Evolutionary conservation across 139 green algal species (phyloP).

Genomic region (Picochlorum sp.): DNA sequence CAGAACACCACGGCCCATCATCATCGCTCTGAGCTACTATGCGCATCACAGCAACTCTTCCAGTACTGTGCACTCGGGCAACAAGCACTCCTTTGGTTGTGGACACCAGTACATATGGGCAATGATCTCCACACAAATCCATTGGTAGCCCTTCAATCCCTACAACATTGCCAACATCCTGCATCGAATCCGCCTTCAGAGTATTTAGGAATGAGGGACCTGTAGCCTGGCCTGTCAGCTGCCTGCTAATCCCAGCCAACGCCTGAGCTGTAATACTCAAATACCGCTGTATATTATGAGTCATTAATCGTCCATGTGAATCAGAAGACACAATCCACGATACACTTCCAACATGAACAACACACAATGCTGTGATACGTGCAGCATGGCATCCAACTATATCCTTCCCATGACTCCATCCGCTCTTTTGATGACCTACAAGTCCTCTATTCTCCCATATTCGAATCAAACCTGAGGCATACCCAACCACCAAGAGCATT

Average conservation of each 20-base stretch:
- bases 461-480: conserved; percentile 14
- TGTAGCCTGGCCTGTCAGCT: conserved; percentile 14
- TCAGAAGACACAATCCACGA: conserved; percentile 25
- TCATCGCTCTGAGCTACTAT: too few species aligned
- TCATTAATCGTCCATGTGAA: conserved; percentile 22
- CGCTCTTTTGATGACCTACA: conserved; percentile 5
- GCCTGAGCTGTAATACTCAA: conserved; percentile 18
- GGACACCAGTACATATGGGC: too few species aligned
- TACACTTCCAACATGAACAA: conserved; percentile 13
- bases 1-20: too few species aligned
- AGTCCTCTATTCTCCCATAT: too few species aligned
- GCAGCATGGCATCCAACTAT: conserved; percentile 18
- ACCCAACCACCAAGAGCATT: conserved; percentile 18
- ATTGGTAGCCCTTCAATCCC: not conserved
- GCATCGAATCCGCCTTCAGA: conserved; percentile 10
- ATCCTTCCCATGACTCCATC: conserved; percentile 3
- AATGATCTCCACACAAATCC: too few species aligned
- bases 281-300: conserved; percentile 20
- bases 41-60: too few species aligned
- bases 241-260: conserved; percentile 22
- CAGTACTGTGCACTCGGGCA: too few species aligned
- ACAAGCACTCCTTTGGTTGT: too few species aligned
- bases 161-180: not conserved
- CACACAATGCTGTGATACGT: conserved; percentile 9
- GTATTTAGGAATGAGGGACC: conserved; percentile 15